Conservation (phyloP, 1,139 yeast species). For the Candida sp. region DNA sequence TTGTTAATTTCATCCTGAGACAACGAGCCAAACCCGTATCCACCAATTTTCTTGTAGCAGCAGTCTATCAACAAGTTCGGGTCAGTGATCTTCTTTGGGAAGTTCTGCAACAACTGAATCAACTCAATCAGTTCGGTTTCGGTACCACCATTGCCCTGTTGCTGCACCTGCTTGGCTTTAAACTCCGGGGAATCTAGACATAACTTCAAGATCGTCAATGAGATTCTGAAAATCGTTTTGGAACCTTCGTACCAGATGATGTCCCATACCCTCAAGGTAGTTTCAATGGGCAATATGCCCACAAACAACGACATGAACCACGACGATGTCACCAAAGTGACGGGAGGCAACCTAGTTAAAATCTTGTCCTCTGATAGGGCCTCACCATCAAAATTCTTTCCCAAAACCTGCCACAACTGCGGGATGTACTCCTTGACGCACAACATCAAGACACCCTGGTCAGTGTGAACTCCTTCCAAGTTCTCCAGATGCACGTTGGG, state of each 20-base stretch:
- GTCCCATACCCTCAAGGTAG: conserved; percentile 92
- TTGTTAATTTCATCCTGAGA: conserved; percentile 82
- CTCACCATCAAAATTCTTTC: conserved; percentile 47
- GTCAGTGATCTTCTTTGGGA: conserved; percentile 75
- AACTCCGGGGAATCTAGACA: conserved; percentile 66
- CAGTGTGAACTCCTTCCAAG: conserved; percentile 93
- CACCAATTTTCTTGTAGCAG: conserved; percentile 76
- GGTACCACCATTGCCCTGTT: conserved; percentile 16
- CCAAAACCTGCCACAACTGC: conserved; percentile 68
- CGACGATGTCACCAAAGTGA: conserved; percentile 91
- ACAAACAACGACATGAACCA: conserved; percentile 98
- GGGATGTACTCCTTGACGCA: conserved; percentile 88
- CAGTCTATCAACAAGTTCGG: conserved; percentile 72
- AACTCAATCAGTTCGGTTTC: conserved; percentile 80
- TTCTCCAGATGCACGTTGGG: conserved; percentile 94
- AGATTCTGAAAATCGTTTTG: conserved; percentile 81
- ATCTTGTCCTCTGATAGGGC: conserved; percentile 60
- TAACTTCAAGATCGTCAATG: conserved; percentile 80
- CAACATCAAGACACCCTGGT: conserved; percentile 93
- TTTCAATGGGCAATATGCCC: conserved; percentile 86
- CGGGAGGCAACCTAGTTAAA: conserved; percentile 80
- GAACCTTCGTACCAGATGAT: conserved; percentile 93
- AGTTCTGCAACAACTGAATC: conserved; percentile 84
- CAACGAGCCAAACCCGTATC: conserved; percentile 68
- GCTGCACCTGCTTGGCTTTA: conserved; percentile 18